Base-by-base conservation (phyloP, 2,329 filamentous ascomycete genomes). In the Penicillium sp. region DNA sequence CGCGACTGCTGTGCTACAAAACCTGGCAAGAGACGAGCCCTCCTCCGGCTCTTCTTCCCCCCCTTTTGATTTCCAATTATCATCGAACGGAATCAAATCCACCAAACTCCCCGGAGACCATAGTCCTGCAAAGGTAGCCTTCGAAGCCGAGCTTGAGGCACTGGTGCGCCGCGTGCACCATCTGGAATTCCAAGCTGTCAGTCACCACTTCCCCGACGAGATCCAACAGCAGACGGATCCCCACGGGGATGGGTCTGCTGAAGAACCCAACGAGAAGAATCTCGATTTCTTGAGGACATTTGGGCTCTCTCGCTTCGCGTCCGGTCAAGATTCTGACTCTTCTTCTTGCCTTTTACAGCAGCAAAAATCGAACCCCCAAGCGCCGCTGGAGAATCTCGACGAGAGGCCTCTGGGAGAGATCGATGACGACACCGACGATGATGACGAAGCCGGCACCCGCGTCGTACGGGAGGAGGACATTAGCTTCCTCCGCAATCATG, bases 141-240 rank as follows among this genome's bases (percentile, higher is more conserved):
- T 97, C 57, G 92, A 97, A 76, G 81, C 82, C 56, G 93, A 97
- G 76, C 83, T 99, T 54, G 84, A 88, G 47, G 88, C 89, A 52
- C 83, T 97, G 59, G 84, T 88, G 55, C 78, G 86, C 57, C 83
- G 94, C 62, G 85, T 97, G 63, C 88, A 92, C 60, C 85, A 87
- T 61, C 84, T 97, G 64, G 92, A 97, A 79, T 85, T 85, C 64
- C 88, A 88, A 75, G 88, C 89, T 61, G 84, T 83, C 67, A 71
- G 69, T 67, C 64, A 66, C 64, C 67, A 69, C 50, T 83, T 92
- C 65, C 91, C 91, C 64, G 88, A 92, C 68, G 94, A 90, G 9
- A 29, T 50, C 34, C 51, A 54, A 50, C 51, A 45, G 51, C 51
- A 54, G 51, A 29, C 51, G 51, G 46, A 40, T 11, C 90, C 92